These are phyloP conservation scores for Cytospora chrysosperma DNA, from an alignment of 2,329 filamentous ascomycete species.

Conservation along the genomic window DNA sequence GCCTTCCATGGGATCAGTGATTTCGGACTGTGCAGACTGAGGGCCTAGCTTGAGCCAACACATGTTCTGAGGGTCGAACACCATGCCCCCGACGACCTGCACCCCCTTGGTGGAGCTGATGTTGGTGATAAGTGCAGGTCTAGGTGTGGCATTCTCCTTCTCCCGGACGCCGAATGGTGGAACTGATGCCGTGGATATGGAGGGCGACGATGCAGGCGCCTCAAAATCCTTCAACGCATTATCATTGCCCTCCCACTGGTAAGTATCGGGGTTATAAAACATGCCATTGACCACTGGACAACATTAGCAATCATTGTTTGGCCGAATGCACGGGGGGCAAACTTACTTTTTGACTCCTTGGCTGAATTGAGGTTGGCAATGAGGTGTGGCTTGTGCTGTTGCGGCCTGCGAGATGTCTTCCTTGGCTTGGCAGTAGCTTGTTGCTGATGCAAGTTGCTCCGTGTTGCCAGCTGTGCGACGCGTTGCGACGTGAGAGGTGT, in stretches of 20 bases:
- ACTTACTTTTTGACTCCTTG: slow-evolving; percentile 78
- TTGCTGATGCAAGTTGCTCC: slow-evolving; percentile 46
- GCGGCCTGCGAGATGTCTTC: slow-evolving; percentile 54
- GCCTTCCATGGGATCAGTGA: slow-evolving; percentile 58
- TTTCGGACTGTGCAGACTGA: slow-evolving; percentile 45
- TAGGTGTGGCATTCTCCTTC: slow-evolving; percentile 58
- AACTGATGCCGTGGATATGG: slow-evolving; percentile 48
- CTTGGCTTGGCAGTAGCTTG: slow-evolving; percentile 49
- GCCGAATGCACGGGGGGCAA: neutral
- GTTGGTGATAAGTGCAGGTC: slow-evolving; percentile 85
- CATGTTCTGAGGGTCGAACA: slow-evolving; percentile 96
- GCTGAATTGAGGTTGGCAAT: slow-evolving; percentile 79
- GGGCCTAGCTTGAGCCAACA: slow-evolving; percentile 84
- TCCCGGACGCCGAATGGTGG: slow-evolving; percentile 47
- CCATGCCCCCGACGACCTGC: slow-evolving; percentile 96
- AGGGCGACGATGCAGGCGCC: slow-evolving; percentile 52
- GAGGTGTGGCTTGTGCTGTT: slow-evolving; percentile 74
- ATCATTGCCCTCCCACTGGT: slow-evolving; percentile 95
- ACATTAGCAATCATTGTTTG: slow-evolving; percentile 14
- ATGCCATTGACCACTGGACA: slow-evolving; percentile 81
- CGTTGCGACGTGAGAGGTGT: slow-evolving; percentile 56
- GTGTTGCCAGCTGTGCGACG: slow-evolving; percentile 51
- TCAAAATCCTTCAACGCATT: slow-evolving; percentile 81
- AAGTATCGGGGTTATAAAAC: slow-evolving; percentile 87
- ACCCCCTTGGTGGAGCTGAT: slow-evolving; percentile 82